Conservation (phyloP, 805 yeast species). For the Candida loeiensis region DNA sequence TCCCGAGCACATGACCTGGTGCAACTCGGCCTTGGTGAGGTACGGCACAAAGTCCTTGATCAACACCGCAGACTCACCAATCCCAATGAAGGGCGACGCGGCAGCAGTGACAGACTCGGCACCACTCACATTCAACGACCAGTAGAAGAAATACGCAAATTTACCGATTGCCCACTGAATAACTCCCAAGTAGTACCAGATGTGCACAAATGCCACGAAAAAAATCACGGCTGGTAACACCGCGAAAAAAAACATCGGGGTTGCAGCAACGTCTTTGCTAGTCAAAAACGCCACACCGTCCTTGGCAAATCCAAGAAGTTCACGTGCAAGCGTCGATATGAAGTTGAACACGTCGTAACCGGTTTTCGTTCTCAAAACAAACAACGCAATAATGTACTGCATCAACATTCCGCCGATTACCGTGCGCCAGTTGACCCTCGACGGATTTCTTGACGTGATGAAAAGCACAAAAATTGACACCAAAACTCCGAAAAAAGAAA, state of each 20-base stretch:
- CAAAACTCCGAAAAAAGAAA: slow-evolving; percentile 53
- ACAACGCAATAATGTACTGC: slow-evolving; percentile 57
- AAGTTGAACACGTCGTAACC: slow-evolving; percentile 64
- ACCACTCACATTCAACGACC: slow-evolving; percentile 57
- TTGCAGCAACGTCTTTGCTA: slow-evolving; percentile 32
- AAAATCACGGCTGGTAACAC: slow-evolving; percentile 62
- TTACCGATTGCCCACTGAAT: slow-evolving; percentile 59
- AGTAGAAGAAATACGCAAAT: slow-evolving; percentile 55
- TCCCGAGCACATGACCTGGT: slow-evolving; percentile 60
- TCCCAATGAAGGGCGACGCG: slow-evolving; percentile 64
- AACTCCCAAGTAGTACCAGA: slow-evolving; percentile 56
- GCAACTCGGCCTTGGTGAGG: slow-evolving; percentile 58
- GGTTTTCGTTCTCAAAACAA: slow-evolving; percentile 55
- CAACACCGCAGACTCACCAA: slow-evolving; percentile 62
- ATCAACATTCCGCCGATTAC: slow-evolving; percentile 58
- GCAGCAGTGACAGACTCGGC: slow-evolving; percentile 66
- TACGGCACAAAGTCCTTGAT: slow-evolving; percentile 57
- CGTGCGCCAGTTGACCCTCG: slow-evolving; percentile 52
- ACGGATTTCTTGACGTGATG: slow-evolving; percentile 44
- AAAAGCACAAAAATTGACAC: slow-evolving; percentile 45
- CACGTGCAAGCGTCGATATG: slow-evolving; percentile 54
- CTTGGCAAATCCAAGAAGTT: slow-evolving; percentile 54
- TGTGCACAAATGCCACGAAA: slow-evolving; percentile 60
- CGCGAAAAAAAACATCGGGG: slow-evolving; percentile 50
- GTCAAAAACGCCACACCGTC: slow-evolving; percentile 62